Percentiles rank a stretch among this genome's conserved stretches.
phyloP scores from a whole-genome alignment of 1,284 basidiomycete species.

The Microbotryum silenes-acaulis region DNA sequence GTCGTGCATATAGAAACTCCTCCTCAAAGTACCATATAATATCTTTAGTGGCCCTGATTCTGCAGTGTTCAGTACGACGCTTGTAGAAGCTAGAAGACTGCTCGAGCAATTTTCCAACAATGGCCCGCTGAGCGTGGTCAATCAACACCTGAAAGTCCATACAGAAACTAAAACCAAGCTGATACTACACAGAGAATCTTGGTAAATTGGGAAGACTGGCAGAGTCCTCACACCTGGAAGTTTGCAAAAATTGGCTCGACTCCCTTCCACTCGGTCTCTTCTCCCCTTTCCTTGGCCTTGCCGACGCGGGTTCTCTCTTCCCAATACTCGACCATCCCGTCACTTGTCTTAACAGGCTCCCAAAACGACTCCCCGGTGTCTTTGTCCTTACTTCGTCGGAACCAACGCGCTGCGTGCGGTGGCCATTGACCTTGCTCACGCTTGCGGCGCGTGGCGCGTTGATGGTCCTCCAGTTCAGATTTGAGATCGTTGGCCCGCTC shows the following conservation, averaged over 20 bases:
- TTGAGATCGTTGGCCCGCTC: conserved; percentile 86
- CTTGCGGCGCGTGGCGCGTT: conserved; percentile 65
- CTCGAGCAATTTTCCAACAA: no score
- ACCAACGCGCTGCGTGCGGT: conserved; percentile 63
- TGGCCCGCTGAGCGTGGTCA: no score
- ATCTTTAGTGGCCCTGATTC: no score
- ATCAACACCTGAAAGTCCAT: no score
- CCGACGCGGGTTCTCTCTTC: conserved; percentile 62
- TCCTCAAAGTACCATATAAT: no score
- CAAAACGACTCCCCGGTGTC: conserved; percentile 83
- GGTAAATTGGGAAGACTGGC: no score
- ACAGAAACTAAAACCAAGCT: no score
- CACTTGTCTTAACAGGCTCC: conserved; percentile 55
- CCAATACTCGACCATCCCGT: conserved; percentile 70
- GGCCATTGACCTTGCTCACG: conserved; percentile 68
- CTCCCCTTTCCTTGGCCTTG: conserved; percentile 41
- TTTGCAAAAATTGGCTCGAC: conserved; percentile 68
- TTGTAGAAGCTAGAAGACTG: no score
- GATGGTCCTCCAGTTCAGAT: conserved; percentile 75
- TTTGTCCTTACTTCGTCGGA: conserved; percentile 55
- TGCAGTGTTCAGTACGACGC: no score
- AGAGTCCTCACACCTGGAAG: conserved; percentile 9
- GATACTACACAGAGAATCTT: no score
- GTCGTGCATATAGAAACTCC: no score
- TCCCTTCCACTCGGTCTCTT: conserved; percentile 51